A percentile compares a stretch with the other conserved stretches of the same genome.
phyloP scores from a whole-genome alignment of 768 basidiomycete genomes.

The Epithele typhae region DNA sequence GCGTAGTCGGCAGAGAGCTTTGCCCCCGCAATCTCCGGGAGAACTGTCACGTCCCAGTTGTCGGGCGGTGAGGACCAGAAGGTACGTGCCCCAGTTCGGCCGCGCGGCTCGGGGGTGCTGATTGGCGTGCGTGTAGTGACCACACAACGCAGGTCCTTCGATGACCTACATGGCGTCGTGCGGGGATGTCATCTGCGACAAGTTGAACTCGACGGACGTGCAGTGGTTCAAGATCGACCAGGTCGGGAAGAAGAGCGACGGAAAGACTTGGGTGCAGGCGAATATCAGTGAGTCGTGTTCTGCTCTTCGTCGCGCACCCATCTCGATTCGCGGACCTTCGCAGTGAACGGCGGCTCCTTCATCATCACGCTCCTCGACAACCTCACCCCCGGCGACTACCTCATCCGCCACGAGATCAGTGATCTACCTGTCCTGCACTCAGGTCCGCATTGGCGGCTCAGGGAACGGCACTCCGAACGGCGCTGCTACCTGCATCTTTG shows the following conservation, averaged over 20 bases:
- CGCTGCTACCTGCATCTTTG: slow-evolving; percentile 57
- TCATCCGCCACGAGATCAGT: slow-evolving; percentile 79
- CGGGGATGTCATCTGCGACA: slow-evolving; percentile 47
- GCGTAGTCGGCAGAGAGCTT: slow-evolving; percentile 46
- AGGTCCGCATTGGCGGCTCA: slow-evolving; percentile 41
- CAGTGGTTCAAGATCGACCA: slow-evolving; percentile 66
- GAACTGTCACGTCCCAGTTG: slow-evolving; percentile 49
- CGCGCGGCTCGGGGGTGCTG: neutral
- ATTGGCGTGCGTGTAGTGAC: slow-evolving; percentile 32
- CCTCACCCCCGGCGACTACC: slow-evolving; percentile 64
- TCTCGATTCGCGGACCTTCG: neutral
- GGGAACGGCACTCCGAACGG: slow-evolving; percentile 38
- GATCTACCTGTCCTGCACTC: slow-evolving; percentile 73
- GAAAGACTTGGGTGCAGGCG: slow-evolving; percentile 24
- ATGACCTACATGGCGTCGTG: slow-evolving; percentile 74
- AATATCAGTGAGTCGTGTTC: slow-evolving; percentile 21
- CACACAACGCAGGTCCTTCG: slow-evolving; percentile 63
- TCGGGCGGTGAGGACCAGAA: no score
- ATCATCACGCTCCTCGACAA: slow-evolving; percentile 33
- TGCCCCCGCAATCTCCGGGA: slow-evolving; percentile 57
- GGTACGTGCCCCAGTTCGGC: slow-evolving; percentile 3
- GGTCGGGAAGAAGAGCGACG: slow-evolving; percentile 22
- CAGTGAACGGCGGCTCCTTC: slow-evolving; percentile 24
- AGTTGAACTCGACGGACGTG: slow-evolving; percentile 57
- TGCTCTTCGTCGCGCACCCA: slow-evolving; percentile 2